Percentiles rank a stretch among this genome's conserved stretches.
Conservation (phyloP, 2,329 filamentous ascomycete genomes). For the Tolypocladium pustulatum region DNA sequence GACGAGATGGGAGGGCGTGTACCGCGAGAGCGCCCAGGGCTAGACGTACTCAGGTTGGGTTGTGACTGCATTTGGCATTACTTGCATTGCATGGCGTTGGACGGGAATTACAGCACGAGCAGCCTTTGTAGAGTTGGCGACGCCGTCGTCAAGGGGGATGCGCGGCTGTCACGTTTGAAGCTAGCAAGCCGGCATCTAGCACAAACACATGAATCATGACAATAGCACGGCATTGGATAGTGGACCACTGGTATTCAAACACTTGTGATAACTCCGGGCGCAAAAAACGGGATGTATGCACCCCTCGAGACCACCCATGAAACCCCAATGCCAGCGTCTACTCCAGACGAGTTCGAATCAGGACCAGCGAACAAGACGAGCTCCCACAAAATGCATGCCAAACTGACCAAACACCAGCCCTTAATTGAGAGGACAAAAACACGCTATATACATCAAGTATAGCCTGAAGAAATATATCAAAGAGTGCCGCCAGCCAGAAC, state of each 20-base stretch:
- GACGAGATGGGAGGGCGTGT: constrained; percentile 42
- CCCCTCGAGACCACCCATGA: too few species aligned
- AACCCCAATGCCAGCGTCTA: neutral
- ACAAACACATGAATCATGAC: neutral
- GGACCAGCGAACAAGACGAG: neutral
- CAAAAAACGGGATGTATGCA: neutral
- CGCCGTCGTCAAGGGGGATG: neutral
- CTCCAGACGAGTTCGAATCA: neutral
- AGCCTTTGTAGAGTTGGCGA: neutral
- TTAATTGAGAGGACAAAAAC: neutral
- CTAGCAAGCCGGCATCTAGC: neutral
- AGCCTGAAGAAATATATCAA: neutral
- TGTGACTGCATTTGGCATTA: neutral
- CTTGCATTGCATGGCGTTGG: constrained; percentile 25
- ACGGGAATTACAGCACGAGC: neutral
- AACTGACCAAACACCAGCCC: neutral
- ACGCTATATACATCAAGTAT: neutral
- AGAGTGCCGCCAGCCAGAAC: neutral
- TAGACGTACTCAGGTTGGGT: constrained; percentile 1
- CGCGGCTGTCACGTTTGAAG: neutral
- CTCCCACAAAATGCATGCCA: neutral
- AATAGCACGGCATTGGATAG: neutral
- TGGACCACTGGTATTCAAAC: neutral
- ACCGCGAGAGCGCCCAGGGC: constrained; percentile 20
- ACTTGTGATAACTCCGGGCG: neutral